Conservation (phyloP, 345 rosid genomes). For the Gossypium herbaceum region DNA sequence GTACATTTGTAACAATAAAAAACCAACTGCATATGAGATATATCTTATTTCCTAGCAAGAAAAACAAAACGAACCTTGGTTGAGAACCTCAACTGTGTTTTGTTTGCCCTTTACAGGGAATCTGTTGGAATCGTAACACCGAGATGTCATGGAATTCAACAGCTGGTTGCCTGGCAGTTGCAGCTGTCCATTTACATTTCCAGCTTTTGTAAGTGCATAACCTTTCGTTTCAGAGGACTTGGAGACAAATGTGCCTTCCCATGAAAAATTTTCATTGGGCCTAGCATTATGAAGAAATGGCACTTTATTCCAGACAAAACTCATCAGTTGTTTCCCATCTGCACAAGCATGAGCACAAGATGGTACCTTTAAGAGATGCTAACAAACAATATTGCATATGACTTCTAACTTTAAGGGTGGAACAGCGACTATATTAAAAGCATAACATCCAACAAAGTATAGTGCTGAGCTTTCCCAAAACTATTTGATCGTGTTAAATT, state of each 20-base stretch:
- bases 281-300: constrained; percentile 39
- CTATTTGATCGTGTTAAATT: neutral
- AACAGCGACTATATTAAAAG: neutral
- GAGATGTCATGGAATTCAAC: constrained; percentile 25
- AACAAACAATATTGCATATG: neutral
- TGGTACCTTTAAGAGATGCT: neutral
- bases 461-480: neutral
- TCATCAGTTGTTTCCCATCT: constrained; percentile 70
- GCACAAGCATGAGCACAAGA: constrained; percentile 26
- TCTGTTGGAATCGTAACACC: constrained; percentile 34
- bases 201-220: constrained; percentile 39
- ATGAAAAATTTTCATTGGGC: constrained; percentile 35
- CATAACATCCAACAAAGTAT: neutral
- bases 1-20: neutral
- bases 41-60: constrained; percentile 1
- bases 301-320: constrained; percentile 45
- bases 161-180: constrained; percentile 31
- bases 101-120: constrained; percentile 38
- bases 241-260: constrained; percentile 43
- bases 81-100: constrained; percentile 32
- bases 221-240: constrained; percentile 50
- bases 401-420: neutral
- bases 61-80: constrained; percentile 43
- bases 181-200: constrained; percentile 39
- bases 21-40: neutral